Evolutionary conservation across 345 rosid species (phyloP).

Genomic region (Populus alba): DNA sequence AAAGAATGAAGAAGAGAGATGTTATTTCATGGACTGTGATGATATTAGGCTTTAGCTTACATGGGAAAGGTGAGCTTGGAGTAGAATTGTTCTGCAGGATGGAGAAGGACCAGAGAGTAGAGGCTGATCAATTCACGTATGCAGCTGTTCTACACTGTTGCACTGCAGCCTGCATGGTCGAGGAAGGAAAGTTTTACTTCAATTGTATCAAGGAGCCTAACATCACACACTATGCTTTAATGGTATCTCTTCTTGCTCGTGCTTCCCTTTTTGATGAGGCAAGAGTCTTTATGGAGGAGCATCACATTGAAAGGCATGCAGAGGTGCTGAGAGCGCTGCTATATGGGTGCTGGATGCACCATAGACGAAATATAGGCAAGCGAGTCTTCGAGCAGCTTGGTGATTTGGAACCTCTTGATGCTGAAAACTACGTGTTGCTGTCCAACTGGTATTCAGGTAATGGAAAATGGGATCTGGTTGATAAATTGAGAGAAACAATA

Average conservation of each 20-base stretch:
- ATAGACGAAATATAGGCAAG: constrained; percentile 31
- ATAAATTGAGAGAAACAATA: constrained; percentile 29
- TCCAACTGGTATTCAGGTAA: constrained; percentile 40
- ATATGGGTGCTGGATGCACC: constrained; percentile 50
- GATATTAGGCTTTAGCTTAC: constrained; percentile 45
- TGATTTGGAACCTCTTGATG: constrained; percentile 46
- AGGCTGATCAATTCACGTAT: constrained; percentile 35
- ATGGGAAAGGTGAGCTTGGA: constrained; percentile 46
- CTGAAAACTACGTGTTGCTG: constrained; percentile 44
- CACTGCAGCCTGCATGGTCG: constrained; percentile 35
- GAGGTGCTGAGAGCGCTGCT: constrained; percentile 43
- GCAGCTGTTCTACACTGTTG: constrained; percentile 49
- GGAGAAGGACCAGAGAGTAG: constrained; percentile 30
- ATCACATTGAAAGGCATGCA: constrained; percentile 30
- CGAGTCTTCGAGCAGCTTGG: constrained; percentile 42
- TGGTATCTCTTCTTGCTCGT: constrained; percentile 46
- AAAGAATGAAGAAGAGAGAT: constrained; percentile 35
- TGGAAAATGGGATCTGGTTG: constrained; percentile 40
- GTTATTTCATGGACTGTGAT: constrained; percentile 53
- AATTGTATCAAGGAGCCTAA: constrained; percentile 33
- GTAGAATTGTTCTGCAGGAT: constrained; percentile 33
- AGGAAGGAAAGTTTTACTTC: constrained; percentile 43
- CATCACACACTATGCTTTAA: constrained; percentile 31
- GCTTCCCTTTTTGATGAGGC: constrained; percentile 47
- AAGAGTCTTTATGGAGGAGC: constrained; percentile 34